Evolutionary conservation across 2,329 filamentous ascomycete genomes (phyloP), one percentile per base, ranked within the genome.

Genomic region (Mollisia scopiformis): DNA sequence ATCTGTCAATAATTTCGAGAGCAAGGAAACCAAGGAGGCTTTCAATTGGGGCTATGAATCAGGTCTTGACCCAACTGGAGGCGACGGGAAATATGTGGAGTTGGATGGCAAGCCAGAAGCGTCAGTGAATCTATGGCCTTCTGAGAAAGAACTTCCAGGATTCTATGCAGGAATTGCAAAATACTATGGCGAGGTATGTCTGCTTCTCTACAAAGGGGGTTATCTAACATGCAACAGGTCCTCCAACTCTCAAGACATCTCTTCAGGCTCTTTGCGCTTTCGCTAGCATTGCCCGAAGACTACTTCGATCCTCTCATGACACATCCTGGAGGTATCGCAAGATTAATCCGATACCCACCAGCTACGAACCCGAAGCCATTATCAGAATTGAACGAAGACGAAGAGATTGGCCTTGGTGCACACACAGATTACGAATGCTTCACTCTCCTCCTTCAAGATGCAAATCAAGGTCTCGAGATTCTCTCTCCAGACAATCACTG

Each of bases 381-480:
- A 3, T 70, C 66, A 2, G 59, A 72, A 3, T 60, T 73, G 1
- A 75, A 59, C 27, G 58, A 65, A 47, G 65, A 67, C 28, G 68
- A 69, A 53, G 68, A 72, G 30, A 66, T 70, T 23, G 69, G 65
- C 4, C 78, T 72, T 1, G 82, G 82, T 0, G 81, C 80, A 2
- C 84, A 84, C 64, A 83, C 81, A 0, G 84, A 84, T 66, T 86
- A 83, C 63, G 81, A 82, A n/a, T 79, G 79, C 50, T 78, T 86
- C 47, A 86, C 84, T 0, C 74, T 86, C 30, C 77, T 86, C 11
- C 75, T 85, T 2, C 83, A 85, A 66, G 81, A 82, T 60, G 73
- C 74, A 2, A 73, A 79, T 14, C 77, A 79, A 30, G 84, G 82
- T 0, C 75, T 86, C 1, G 77, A 86, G 65, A 81, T 86, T 3